Base-by-base conservation (phyloP, 495 filamentous ascomycete species). In the Penicillium lividum region DNA sequence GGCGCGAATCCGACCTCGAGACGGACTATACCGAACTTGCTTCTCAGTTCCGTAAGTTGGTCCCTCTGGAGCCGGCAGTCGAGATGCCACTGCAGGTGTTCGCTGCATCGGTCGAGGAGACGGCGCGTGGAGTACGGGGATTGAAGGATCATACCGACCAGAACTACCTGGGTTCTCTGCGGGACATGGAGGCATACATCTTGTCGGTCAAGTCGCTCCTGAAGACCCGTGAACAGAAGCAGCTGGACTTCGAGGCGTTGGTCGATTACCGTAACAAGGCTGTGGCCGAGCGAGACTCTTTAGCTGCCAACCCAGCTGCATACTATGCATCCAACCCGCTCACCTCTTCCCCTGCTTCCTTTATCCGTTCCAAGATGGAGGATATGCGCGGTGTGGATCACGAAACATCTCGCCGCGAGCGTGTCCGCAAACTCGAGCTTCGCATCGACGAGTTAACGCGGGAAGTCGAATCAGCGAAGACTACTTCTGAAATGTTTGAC, bases 371-470 rank as follows among this genome's bases (percentile, higher is more conserved):
- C 57, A 98, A 98, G 74, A 89, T 98, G 73, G 94, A 98, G 69
- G 94, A 98, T 68, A 92, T 97, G 67, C 86, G 94, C 13, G 95
- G 94, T 11, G 93, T 98, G 5, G 94, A 98, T 71, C 94, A 98
- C 68, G 94, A 98, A 71, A 90, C 93, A 67, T 84, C 86, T 13
- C 88, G 92, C 1, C 84, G 91, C 5, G 93, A 98, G 60, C 84
- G 93, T 25, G 80, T 92, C 36, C 83, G 94, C 15, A 96, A 93
- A 76, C 80, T 97, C 6, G 94, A 98, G 75, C 80, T 97, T 33
- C 86, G 88, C 57, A 97, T 98, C 61, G 90, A 95, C 64, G 87
- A 93, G 69, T 78, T 98, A 44, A 95, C 91, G 30, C 78, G 84
- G 15, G 95, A 93, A 68, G 92, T 94, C 1, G 94, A 98, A 68